A percentile compares a stretch with the other conserved stretches of the same genome.
Conservation (phyloP, 495 filamentous ascomycete genomes). For the Ascodesmis nigricans region DNA sequence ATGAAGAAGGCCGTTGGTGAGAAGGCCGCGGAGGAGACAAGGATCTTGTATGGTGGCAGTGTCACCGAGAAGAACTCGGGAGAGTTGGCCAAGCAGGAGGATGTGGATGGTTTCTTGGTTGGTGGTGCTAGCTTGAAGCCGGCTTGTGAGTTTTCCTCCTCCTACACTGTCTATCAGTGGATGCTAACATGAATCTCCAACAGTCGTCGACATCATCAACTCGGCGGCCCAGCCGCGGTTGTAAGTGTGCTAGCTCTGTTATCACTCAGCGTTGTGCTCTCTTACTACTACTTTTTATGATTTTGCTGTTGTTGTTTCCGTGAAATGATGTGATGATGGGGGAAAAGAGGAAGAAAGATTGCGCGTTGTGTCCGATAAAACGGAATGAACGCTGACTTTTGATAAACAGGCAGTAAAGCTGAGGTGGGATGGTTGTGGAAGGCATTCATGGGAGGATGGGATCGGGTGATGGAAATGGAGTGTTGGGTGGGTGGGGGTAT, state of each 20-base stretch:
- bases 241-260: too few species aligned
- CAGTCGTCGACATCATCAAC: constrained; percentile 42
- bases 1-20: constrained; percentile 48
- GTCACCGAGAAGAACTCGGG: constrained; percentile 96
- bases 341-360: not conserved
- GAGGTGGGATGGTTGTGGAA: too few species aligned
- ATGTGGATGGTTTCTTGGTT: constrained; percentile 97
- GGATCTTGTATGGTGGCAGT: constrained; percentile 87
- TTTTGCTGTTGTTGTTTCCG: too few species aligned
- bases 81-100: constrained; percentile 69
- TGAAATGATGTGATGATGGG: not conserved
- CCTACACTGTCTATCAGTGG: constrained; percentile 26
- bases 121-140: constrained; percentile 97
- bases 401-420: too few species aligned
- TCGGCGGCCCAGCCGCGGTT: too few species aligned
- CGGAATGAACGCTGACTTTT: too few species aligned
- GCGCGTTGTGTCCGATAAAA: not conserved
- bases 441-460: too few species aligned
- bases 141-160: constrained; percentile 45
- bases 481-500: too few species aligned
- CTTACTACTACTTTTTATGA: too few species aligned
- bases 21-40: constrained; percentile 25
- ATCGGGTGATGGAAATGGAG: too few species aligned
- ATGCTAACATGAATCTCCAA: constrained; percentile 38
- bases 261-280: not conserved